phyloP scores from a whole-genome alignment of 2,329 filamentous ascomycete genomes.

The Phoma sp. region DNA sequence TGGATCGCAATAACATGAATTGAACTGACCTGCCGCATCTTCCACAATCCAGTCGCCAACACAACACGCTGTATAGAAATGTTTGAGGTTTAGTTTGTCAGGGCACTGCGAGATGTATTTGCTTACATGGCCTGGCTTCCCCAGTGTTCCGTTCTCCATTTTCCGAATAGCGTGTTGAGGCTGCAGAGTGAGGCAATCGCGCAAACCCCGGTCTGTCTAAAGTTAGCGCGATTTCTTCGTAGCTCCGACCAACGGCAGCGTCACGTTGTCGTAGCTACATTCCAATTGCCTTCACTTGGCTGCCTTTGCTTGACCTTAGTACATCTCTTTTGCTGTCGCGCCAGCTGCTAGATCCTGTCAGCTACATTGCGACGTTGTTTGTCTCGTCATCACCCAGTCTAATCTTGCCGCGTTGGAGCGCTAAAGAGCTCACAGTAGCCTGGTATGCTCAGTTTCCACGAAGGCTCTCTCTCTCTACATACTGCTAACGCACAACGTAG shows the following conservation, averaged over 20 bases:
- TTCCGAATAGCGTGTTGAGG: background rate
- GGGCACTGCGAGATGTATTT: background rate
- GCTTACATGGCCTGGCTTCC: background rate
- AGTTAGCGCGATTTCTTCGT: slow-evolving; percentile 12
- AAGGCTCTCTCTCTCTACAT: background rate
- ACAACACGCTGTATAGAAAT: too few species aligned
- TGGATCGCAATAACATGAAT: background rate
- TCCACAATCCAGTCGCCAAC: background rate
- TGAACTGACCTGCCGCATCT: background rate
- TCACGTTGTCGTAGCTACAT: slow-evolving; percentile 11
- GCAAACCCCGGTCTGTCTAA: slow-evolving; percentile 7
- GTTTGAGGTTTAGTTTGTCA: too few species aligned
- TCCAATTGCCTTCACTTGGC: slow-evolving; percentile 1
- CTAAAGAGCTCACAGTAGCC: slow-evolving; percentile 1
- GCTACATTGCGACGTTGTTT: background rate
- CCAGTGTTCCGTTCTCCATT: background rate
- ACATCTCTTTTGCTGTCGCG: slow-evolving; percentile 2
- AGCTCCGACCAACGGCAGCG: slow-evolving; percentile 17
- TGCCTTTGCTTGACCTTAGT: slow-evolving; percentile 1
- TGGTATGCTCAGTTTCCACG: slow-evolving; percentile 5
- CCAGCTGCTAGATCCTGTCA: background rate
- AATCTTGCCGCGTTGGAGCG: background rate
- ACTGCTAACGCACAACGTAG: slow-evolving; percentile 12
- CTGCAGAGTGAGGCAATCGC: slow-evolving; percentile 6
- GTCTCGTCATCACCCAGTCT: too few species aligned